These are phyloP conservation scores for Citrullus amarus DNA, from an alignment of 306 rosid genomes.

Conservation along the genomic window DNA sequence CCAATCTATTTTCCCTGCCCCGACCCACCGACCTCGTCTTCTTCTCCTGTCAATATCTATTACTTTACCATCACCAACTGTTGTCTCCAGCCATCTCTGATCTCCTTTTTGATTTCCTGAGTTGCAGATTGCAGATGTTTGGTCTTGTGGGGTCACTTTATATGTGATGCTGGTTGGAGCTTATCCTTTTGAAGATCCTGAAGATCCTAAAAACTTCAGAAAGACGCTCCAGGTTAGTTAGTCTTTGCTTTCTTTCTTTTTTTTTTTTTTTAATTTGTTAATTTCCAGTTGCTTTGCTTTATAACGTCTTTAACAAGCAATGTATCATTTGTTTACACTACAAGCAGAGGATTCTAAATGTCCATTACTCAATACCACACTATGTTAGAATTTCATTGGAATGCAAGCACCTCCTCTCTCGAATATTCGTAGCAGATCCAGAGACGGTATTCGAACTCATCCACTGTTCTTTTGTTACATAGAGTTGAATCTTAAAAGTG, in stretches of 20 bases:
- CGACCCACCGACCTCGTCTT: not conserved
- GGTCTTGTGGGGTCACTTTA: constrained; percentile 99
- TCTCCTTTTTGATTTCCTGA: not conserved
- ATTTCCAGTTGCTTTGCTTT: not conserved
- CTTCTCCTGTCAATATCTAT: not conserved
- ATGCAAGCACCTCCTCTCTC: constrained; percentile 76
- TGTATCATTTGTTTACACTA: not conserved
- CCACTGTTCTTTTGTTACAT: not conserved
- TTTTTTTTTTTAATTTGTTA: not conserved
- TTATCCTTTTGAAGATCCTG: constrained; percentile 98
- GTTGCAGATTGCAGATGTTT: constrained; percentile 84
- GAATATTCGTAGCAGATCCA: constrained; percentile 68
- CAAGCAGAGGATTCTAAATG: constrained; percentile 80
- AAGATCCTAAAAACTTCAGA: constrained; percentile 85
- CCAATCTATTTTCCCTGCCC: not conserved
- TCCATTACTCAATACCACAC: constrained; percentile 76
- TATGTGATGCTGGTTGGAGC: constrained; percentile 99
- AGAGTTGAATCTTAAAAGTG: not conserved
- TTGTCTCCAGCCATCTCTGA: constrained; percentile 2
- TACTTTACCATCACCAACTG: constrained; percentile 9
- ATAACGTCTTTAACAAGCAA: not conserved
- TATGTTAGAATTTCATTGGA: constrained; percentile 64
- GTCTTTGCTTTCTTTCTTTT: not conserved
- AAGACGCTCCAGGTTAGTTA: constrained; percentile 88
- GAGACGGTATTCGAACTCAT: constrained; percentile 44